Percentiles rank a stretch among this genome's conserved stretches.
Evolutionary conservation across 2,329 filamentous ascomycete genomes (phyloP).

Genomic region (Curvularia hawaiiensis): DNA sequence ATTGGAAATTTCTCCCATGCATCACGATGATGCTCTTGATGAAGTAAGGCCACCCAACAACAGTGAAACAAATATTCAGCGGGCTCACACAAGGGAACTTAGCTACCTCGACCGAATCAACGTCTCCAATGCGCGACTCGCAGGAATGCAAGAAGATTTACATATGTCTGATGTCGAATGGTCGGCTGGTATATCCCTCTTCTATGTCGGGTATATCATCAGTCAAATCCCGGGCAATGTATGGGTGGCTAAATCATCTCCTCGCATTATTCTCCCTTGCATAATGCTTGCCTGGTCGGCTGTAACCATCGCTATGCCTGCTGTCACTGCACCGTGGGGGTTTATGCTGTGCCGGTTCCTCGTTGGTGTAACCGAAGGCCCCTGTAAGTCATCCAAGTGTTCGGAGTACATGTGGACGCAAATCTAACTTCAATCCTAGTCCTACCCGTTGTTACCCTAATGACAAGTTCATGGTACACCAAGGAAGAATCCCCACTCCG

Average conservation of each 20-base stretch:
- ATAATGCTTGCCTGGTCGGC: slow-evolving; percentile 50
- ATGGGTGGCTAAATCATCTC: slow-evolving; percentile 48
- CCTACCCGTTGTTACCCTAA: slow-evolving; percentile 46
- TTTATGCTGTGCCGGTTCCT: slow-evolving; percentile 48
- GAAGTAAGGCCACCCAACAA: slow-evolving; percentile 23
- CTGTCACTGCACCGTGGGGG: slow-evolving; percentile 36
- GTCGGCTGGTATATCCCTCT: slow-evolving; percentile 50
- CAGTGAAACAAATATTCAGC: not conserved
- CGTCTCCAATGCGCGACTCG: slow-evolving; percentile 48
- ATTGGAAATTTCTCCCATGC: slow-evolving; percentile 39
- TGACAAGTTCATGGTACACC: slow-evolving; percentile 55
- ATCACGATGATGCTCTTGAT: slow-evolving; percentile 43
- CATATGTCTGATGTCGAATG: slow-evolving; percentile 41
- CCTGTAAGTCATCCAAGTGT: slow-evolving; percentile 7
- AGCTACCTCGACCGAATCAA: slow-evolving; percentile 52
- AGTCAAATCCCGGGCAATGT: slow-evolving; percentile 56
- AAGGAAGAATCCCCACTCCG: slow-evolving; percentile 52
- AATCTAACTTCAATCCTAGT: slow-evolving; percentile 19
- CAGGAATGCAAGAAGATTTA: slow-evolving; percentile 48
- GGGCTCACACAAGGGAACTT: not conserved
- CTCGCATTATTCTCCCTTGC: slow-evolving; percentile 27
- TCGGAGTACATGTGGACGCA: not conserved
- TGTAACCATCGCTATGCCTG: slow-evolving; percentile 53
- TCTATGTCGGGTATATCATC: slow-evolving; percentile 55
- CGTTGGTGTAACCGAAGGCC: slow-evolving; percentile 48